Evolutionary conservation across 2,329 filamentous ascomycete genomes (phyloP).

Genomic region (Phialophora expanda): DNA sequence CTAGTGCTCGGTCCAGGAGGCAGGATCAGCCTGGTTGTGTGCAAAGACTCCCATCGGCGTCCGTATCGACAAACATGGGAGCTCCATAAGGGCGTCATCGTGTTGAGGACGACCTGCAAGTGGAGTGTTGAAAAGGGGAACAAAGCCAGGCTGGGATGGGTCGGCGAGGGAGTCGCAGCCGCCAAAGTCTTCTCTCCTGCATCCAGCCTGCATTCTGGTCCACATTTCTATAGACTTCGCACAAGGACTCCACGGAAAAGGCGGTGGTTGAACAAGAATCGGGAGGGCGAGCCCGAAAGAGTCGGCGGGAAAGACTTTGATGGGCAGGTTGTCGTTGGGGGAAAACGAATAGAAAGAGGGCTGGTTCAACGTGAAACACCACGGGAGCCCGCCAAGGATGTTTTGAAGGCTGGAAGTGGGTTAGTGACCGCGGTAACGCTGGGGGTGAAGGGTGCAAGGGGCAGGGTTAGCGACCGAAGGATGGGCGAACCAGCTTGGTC

Average conservation of each 20-base stretch:
- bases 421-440: constrained; percentile 23
- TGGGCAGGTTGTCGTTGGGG: not conserved
- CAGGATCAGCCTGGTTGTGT: constrained; percentile 21
- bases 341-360: constrained; percentile 22
- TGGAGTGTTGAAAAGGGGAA: constrained; percentile 29
- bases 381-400: constrained; percentile 22
- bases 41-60: constrained; percentile 6
- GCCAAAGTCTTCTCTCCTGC: not conserved
- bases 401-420: constrained; percentile 26
- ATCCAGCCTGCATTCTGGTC: not conserved
- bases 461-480: not conserved
- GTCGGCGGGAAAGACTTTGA: constrained; percentile 9
- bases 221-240: constrained; percentile 7
- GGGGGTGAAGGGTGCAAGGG: constrained; percentile 15
- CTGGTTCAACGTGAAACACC: constrained; percentile 30
- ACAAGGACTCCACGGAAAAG: not conserved
- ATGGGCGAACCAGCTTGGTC: constrained; percentile 8
- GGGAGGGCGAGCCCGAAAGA: constrained; percentile 2
- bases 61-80: not conserved
- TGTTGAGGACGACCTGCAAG: constrained; percentile 5
- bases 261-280: constrained; percentile 11
- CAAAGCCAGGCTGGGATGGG: constrained; percentile 26
- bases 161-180: constrained; percentile 3
- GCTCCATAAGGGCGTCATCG: constrained; percentile 10
- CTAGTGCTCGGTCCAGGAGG: constrained; percentile 28